Base-by-base conservation (phyloP, 306 rosid species). In the Dryas drummondii region DNA sequence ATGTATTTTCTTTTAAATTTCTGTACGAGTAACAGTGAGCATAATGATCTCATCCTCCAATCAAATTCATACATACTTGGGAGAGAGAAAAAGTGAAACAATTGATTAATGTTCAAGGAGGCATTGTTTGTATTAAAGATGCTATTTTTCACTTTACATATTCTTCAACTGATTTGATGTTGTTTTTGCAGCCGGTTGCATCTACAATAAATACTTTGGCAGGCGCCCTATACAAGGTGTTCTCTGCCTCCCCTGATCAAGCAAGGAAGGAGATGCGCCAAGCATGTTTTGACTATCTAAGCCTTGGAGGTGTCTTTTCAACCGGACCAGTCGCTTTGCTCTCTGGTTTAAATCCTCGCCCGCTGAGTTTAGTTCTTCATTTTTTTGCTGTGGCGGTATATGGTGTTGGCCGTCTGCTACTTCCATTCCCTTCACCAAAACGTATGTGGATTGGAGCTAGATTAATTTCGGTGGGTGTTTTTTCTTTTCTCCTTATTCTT, bases 371-470 rank as follows among this genome's bases (percentile, higher is more conserved):
- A 71, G 84, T 91, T 75, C 85, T 86, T 44, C 97, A 91, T 67
- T 89, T 91, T 84, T 89, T 86, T 76, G 84, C 92, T 4, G 89
- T 89, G 45, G 92, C 88, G 12, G 47, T 89, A 32, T 91, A 89
- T 17, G 94, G 94, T 13, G 87, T 87, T 76, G 88, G 87, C 3
- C 87, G 91, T 72, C 74, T 91, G 68, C 76, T 91, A 27, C 72
- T 89, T 40, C 92, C 97, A 55, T 87, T 85, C 77, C 97, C 91
- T 70, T 88, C 93, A 5, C 85, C 66, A 2, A 71, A 78, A 74
- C 87, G 91, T 42, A 19, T 87, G 6, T 80, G 91, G 91, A 74
- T 83, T 60, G 91, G 89, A 65, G 89, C 79, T 26, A 78, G 91
- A 83, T 47, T 91, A 74, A 70, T 91, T 76, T 81, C 26, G 83